These are phyloP conservation scores for Ceratocystis albifundus DNA, from an alignment of 2,329 filamentous ascomycete genomes.

Conservation along the genomic window DNA sequence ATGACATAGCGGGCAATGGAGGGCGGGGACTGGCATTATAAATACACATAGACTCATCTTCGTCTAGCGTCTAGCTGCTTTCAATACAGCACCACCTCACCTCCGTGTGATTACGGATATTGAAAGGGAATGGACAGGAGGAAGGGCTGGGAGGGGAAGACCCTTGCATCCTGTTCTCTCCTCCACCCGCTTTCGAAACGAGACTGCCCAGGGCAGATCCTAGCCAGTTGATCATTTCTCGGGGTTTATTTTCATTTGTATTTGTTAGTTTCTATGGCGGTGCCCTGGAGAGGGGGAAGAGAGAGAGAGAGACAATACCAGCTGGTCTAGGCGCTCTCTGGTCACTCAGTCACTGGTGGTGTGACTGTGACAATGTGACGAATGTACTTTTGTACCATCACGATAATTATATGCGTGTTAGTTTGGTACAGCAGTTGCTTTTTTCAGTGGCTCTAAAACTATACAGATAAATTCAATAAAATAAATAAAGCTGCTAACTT, in stretches of 20 bases:
- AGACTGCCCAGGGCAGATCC: background rate
- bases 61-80: background rate
- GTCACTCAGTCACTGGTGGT: no score
- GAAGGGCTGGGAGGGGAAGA: background rate
- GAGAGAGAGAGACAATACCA: background rate
- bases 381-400: background rate
- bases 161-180: background rate
- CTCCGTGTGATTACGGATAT: background rate
- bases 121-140: background rate
- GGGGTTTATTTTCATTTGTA: background rate
- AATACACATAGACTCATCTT: background rate
- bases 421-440: constrained; percentile 9
- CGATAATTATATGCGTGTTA: background rate
- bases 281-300: background rate
- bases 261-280: background rate
- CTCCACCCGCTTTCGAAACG: constrained; percentile 12
- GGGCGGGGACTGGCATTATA: background rate
- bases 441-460: background rate
- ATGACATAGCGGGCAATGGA: background rate
- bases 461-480: background rate
- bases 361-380: no score
- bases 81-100: background rate
- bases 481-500: background rate
- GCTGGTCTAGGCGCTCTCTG: no score
- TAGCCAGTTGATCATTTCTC: background rate